Base-by-base conservation (phyloP, 78 protist genomes). In the Diacronema lutheri region DNA sequence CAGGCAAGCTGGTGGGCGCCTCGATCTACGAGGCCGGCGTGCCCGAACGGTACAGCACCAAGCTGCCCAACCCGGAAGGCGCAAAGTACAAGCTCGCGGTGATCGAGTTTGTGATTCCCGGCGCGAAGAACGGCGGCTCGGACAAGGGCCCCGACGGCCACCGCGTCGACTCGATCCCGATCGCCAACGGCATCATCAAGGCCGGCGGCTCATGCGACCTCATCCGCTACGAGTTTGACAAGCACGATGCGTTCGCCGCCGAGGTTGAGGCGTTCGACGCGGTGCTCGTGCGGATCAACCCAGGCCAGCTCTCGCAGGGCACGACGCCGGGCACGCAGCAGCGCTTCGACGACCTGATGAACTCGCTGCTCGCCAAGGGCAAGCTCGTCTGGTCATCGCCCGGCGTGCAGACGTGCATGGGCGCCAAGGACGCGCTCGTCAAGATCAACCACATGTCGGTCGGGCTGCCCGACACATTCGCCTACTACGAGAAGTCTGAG, bases 121-220 rank as follows among this genome's bases (percentile, higher is more conserved):
- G 69, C 13, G 31, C 25, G 37, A 13, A 19, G 21, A 4, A 16
- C 69, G 37, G 56, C 33, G 79, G 55, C 40, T 9, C 33, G 38
- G 79, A 73, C 14, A 73, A 73, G 79, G 29, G 57, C 57, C 14
- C 13, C n/a, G 55, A 37, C 79, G 55, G 55, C 40, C 79, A 73
- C 14, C 79, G 79, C 41, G 5, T 25, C n/a, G 79, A 73, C 55
- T 29, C 55, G 29, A 31, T 73, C 79, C 79, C 79, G n/a, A 37
- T 73, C 79, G 55, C 64, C n/a, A 73, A 73, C 57, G 79, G 58
- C 41, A 23, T 71, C 23, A 71, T 71, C 77, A 71, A 71, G 77
- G n/a, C 46, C 9, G 77, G 77, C 9, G 21, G 37, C 12, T 13
- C 41, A 5, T 71, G 77, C 25, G 46, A n/a, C 9, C 9, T 40